A percentile compares a stretch with the other conserved stretches of the same genome.
phyloP scores from a whole-genome alignment of 2,329 filamentous ascomycete genomes.

The Penicillium aurantiogriseum region DNA sequence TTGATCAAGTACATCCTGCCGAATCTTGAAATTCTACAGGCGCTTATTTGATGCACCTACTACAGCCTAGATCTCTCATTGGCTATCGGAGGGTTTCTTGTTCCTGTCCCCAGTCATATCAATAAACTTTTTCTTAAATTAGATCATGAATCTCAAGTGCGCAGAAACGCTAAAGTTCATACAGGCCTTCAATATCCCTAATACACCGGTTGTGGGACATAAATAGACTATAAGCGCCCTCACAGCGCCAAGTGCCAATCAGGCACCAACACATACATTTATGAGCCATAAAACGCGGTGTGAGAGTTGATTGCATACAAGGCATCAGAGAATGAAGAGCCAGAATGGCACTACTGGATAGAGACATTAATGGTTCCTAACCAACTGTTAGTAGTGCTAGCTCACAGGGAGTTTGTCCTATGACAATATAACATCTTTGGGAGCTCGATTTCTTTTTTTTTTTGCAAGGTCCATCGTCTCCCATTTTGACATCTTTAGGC shows the following conservation, averaged over 20 bases:
- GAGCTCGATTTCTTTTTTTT: not conserved
- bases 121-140: not conserved
- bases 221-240: slow-evolving; percentile 23
- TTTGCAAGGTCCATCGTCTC: not conserved
- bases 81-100: not conserved
- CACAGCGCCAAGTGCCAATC: slow-evolving; percentile 7
- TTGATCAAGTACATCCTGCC: not conserved
- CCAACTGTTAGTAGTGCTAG: not conserved
- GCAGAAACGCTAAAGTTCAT: not conserved
- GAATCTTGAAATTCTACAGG: not conserved
- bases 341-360: not conserved
- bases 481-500: too few relatives aligned
- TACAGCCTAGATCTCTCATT: not conserved
- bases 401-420: not conserved
- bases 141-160: not conserved
- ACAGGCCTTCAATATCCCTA: slow-evolving; percentile 3
- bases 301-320: not conserved
- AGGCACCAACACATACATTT: not conserved
- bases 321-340: not conserved
- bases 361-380: not conserved
- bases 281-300: not conserved
- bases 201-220: slow-evolving; percentile 18
- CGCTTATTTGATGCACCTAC: not conserved
- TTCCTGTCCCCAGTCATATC: not conserved
- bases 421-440: not conserved